Evolutionary conservation across 2,329 filamentous ascomycete species (phyloP), one percentile per base, ranked within the genome.

Genomic region (Macrophomina pseudophaseolina): DNA sequence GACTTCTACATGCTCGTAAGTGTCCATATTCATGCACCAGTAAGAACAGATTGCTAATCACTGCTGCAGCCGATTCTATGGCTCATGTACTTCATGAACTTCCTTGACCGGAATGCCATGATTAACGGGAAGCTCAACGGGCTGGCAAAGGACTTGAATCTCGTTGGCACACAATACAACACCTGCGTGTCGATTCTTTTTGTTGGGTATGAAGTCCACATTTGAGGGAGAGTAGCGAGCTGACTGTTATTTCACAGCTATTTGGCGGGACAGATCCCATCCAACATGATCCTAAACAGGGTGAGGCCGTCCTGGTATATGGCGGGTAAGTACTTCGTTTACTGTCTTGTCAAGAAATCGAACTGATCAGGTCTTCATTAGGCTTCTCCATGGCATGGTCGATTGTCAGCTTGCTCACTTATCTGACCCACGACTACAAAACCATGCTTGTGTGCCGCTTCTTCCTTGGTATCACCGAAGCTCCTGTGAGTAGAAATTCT

Each of bases 51-150:
- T 30, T 38, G 44, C 58, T 62, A 32, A 62, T 30, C 58, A 16
- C 44, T 5, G 4, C 11, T 48, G 1, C 18, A 62, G 71, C 81
- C 81, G 1, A 80, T 77, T 64, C 68, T 81, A 11, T 79, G 77
- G 66, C 70, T 75, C 6, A 80, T 83, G 73, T 83, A 82, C 53
- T 79, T 73, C 23, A 69, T 78, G 51, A 78, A 77, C 51, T 62
- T 62, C 33, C 58, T 51, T 30, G 87, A 89, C 70, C 81, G 87
- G 14, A 88, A 88, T 74, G 88, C 90, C 74, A 88, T 90, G 66
- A 87, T 87, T 1, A 84, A 88, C 4, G 89, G 89, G 0, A 84
- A 85, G 11, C 79, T 91, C 59, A 86, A 87, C 72, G 87, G 88
- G 14, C 79, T 91, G 9, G 84, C 89, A 65, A 77, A 80, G 0